A percentile compares a stretch with the other conserved stretches of the same genome.
Evolutionary conservation across 495 filamentous ascomycete species (phyloP).

Genomic region (Ramalina intermedia): DNA sequence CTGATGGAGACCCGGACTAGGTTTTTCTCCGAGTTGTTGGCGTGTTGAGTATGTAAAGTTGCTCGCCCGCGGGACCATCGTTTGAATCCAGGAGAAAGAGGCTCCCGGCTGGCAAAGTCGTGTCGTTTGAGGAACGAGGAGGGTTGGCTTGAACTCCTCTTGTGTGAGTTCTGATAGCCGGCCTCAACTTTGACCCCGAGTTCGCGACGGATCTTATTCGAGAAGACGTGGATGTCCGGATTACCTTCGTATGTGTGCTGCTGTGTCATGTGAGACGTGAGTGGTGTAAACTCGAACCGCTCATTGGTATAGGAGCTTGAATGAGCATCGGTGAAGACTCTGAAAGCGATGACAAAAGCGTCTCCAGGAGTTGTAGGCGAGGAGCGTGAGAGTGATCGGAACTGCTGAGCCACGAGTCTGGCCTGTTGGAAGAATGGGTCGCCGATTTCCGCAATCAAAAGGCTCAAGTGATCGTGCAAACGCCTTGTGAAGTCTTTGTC

Average conservation of each 20-base stretch:
- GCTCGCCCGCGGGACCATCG: too few species aligned
- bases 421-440: conserved; percentile 32
- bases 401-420: conserved; percentile 31
- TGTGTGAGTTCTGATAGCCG: conserved; percentile 1
- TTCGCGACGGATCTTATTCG: conserved; percentile 32
- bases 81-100: conserved; percentile 14
- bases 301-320: conserved; percentile 26
- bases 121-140: conserved; percentile 5
- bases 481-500: conserved; percentile 28
- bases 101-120: conserved; percentile 12
- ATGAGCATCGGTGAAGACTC: conserved; percentile 38
- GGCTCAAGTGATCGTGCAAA: conserved; percentile 26
- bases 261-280: conserved; percentile 41
- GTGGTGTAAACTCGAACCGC: conserved; percentile 32
- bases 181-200: conserved; percentile 20
- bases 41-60: conserved; percentile 15
- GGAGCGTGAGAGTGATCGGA: conserved; percentile 30
- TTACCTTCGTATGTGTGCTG: conserved; percentile 38
- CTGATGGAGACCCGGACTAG: conserved; percentile 2
- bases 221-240: conserved; percentile 36
- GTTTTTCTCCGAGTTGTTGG: conserved; percentile 18
- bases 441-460: conserved; percentile 29
- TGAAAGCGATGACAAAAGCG: conserved; percentile 38
- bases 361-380: conserved; percentile 12
- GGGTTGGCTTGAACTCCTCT: conserved; percentile 17